Conservation (phyloP, 2,329 filamentous ascomycete genomes). For the Colletotrichum siamense region DNA sequence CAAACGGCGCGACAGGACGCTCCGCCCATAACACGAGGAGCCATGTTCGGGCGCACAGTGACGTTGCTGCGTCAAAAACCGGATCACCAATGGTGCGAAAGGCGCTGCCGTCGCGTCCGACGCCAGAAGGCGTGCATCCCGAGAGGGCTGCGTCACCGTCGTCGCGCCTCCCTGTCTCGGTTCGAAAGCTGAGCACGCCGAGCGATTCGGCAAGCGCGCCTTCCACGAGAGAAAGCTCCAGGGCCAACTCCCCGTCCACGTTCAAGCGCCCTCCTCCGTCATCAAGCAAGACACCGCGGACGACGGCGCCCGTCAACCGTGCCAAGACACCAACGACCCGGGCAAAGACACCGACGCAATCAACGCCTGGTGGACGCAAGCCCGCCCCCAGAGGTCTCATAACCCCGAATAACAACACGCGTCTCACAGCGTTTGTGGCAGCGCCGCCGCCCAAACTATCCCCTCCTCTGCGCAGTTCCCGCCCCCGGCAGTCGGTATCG, state of each 20-base stretch:
- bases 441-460: slow-evolving; percentile 75
- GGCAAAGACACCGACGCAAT: slow-evolving; percentile 49
- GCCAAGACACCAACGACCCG: slow-evolving; percentile 49
- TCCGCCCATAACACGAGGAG: slow-evolving; percentile 29
- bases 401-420: slow-evolving; percentile 57
- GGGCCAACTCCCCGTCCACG: slow-evolving; percentile 61
- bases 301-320: slow-evolving; percentile 42
- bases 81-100: slow-evolving; percentile 35
- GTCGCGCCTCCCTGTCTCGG: slow-evolving; percentile 52
- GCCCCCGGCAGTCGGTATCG: slow-evolving; percentile 81
- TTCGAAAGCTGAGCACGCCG: slow-evolving; percentile 40
- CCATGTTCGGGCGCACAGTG: slow-evolving; percentile 64
- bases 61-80: slow-evolving; percentile 51
- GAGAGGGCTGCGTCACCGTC: slow-evolving; percentile 32
- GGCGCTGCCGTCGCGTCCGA: slow-evolving; percentile 29
- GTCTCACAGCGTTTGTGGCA: slow-evolving; percentile 77
- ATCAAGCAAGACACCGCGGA: slow-evolving; percentile 44
- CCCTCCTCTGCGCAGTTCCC: slow-evolving; percentile 79
- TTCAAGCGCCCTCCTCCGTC: slow-evolving; percentile 45
- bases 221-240: slow-evolving; percentile 44
- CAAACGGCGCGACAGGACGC: slow-evolving; percentile 15
- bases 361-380: slow-evolving; percentile 38
- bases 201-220: slow-evolving; percentile 35
- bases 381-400: slow-evolving; percentile 45
- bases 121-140: slow-evolving; percentile 27